Percentiles rank a stretch among this genome's conserved stretches.
phyloP scores from a whole-genome alignment of 2,329 filamentous ascomycete genomes.

The Aureobasidium sp. region DNA sequence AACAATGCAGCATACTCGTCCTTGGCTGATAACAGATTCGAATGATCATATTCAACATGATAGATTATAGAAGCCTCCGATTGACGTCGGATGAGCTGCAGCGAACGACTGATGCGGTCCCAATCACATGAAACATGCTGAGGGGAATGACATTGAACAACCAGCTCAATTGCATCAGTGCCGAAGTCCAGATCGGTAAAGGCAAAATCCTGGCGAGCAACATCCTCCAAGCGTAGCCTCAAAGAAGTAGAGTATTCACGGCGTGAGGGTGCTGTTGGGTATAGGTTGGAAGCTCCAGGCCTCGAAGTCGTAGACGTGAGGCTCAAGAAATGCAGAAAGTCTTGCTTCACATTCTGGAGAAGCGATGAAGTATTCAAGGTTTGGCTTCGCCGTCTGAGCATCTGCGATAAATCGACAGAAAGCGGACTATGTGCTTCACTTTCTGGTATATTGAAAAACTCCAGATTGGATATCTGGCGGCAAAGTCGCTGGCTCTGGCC shows the following conservation, averaged over 20 bases:
- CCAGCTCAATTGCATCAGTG: constrained; percentile 4
- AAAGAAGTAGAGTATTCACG: neutral
- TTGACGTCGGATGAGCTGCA: neutral
- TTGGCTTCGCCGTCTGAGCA: neutral
- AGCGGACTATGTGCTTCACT: neutral
- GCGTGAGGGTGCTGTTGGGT: neutral
- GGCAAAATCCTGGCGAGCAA: neutral
- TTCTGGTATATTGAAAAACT: constrained; percentile 70
- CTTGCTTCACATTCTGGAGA: constrained; percentile 4
- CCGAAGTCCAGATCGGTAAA: neutral
- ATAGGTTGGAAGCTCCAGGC: neutral
- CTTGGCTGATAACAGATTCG: neutral
- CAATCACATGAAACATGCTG: neutral
- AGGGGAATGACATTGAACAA: neutral
- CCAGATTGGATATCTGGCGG: constrained; percentile 62
- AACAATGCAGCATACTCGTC: neutral
- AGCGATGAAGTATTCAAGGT: neutral
- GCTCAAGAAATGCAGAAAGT: neutral
- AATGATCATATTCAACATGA: neutral
- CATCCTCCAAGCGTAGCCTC: neutral
- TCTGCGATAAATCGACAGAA: neutral
- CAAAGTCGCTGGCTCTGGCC: constrained; percentile 53
- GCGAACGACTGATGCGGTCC: neutral
- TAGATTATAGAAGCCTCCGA: neutral
- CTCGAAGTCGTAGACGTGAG: neutral